These are phyloP conservation scores for Citropsis articulata DNA, from an alignment of 345 rosid genomes.

Conservation along the genomic window DNA sequence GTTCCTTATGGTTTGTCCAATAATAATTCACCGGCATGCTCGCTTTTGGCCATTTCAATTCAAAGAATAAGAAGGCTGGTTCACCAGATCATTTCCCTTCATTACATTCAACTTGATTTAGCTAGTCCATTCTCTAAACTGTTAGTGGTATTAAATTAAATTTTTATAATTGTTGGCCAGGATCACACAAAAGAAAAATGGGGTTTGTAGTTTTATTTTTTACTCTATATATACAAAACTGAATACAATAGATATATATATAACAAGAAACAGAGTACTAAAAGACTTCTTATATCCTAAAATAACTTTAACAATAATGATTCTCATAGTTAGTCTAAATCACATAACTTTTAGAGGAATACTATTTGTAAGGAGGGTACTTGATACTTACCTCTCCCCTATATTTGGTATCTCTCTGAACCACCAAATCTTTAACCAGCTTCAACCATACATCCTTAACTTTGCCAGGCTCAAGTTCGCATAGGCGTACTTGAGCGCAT, in stretches of 20 bases:
- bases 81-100: neutral
- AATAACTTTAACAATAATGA: too few species aligned
- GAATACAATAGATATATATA: too few species aligned
- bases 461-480: constrained; percentile 93
- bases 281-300: too few species aligned
- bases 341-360: neutral
- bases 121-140: neutral
- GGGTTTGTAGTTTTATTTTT: too few species aligned
- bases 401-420: constrained; percentile 88
- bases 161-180: too few species aligned
- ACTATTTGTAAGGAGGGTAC: neutral
- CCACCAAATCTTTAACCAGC: constrained; percentile 92
- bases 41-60: neutral
- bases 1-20: neutral
- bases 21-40: neutral
- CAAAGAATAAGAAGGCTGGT: neutral
- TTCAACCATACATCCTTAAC: constrained; percentile 98
- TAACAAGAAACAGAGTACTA: too few species aligned
- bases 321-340: neutral
- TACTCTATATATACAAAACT: too few species aligned
- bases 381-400: constrained; percentile 75
- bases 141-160: neutral
- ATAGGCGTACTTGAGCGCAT: constrained; percentile 73
- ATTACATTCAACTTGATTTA: neutral
- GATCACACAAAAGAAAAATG: too few species aligned